phyloP scores from a whole-genome alignment of 2,329 filamentous ascomycete species.

The Metarhizium robertsii region DNA sequence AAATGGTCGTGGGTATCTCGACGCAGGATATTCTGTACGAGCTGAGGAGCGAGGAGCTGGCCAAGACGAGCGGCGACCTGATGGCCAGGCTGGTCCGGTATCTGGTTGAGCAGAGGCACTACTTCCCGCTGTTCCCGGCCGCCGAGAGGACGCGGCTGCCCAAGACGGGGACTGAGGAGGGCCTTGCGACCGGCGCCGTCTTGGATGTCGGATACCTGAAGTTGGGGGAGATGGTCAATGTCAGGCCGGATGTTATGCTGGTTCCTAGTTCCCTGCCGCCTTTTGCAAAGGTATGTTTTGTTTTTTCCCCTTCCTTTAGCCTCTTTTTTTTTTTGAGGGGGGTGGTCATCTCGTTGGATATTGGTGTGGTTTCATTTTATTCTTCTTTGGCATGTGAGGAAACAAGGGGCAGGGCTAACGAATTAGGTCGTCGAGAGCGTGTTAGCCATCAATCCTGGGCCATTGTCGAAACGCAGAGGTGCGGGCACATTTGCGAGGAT shows the following conservation, averaged over 20 bases:
- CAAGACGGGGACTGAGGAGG: conserved; percentile 51
- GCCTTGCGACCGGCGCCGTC: conserved; percentile 61
- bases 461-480: conserved; percentile 72
- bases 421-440: conserved; percentile 80
- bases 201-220: conserved; percentile 79
- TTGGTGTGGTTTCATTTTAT: too few relatives aligned
- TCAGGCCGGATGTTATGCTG: conserved; percentile 75
- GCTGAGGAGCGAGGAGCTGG: conserved; percentile 62
- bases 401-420: conserved; percentile 6
- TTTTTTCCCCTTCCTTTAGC: background rate
- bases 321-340: too few relatives aligned
- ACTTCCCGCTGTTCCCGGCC: conserved; percentile 82
- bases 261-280: conserved; percentile 74
- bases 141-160: conserved; percentile 58
- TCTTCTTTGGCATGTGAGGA: background rate
- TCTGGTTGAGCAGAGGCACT: conserved; percentile 83
- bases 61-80: conserved; percentile 35
- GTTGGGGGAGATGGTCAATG: conserved; percentile 82
- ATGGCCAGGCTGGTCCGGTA: conserved; percentile 66
- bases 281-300: conserved; percentile 67
- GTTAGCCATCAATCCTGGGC: conserved; percentile 82
- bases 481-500: conserved; percentile 81
- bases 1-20: conserved; percentile 71
- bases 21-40: conserved; percentile 80
- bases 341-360: too few relatives aligned